Evolutionary conservation across 2,329 filamentous ascomycete genomes (phyloP), one percentile per base, ranked within the genome.

Genomic region (Blastomyces parvus): DNA sequence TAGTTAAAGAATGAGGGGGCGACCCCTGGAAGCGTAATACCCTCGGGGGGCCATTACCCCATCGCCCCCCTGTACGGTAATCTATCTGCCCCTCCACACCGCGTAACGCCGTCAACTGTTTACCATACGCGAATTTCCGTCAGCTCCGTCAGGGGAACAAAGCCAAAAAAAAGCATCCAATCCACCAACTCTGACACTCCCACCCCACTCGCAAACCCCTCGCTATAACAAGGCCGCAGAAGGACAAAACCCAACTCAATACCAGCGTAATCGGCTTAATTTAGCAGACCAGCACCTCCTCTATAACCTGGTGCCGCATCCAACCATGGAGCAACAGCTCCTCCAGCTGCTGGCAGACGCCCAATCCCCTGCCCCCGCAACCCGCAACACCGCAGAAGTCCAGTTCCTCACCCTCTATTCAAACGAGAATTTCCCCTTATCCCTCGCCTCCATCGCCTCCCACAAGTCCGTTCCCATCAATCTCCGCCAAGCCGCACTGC

Each of bases 251-350:
- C 36, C 9, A 40, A 42, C 33, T n/a, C 14, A 42, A 42, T 42
- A 42, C 1, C 38, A 17, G 9, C 38, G 17, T 42, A 42, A 33
- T 42, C 11, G n/a, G n/a, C n/a, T n/a, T n/a, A n/a, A n/a, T n/a
- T n/a, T n/a, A 13, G 38, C 38, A 42, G 14, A 14, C 14, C 11
- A 17, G 38, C 38, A 58, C 22, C 1, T 42, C 42, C 44, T 30
- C 17, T 30, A 33, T 14, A 59, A 27, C 36, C 61, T 42, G 52
- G 30, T 62, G 14, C 38, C n/a, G 52, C n/a, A 36, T 22, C 27
- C 27, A 48, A 78, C 72, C 71, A 96, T 96, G 91, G 92, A 96
- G 84, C 88, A 95, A 79, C 88, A 96, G 81, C 86, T 99, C 76
- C 87, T 94, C 70, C 87, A 88, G 77, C 84, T 97, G 75, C 87